Base-by-base conservation (phyloP, 148 eudicot genomes). In the Rhododendron kiyosumense region DNA sequence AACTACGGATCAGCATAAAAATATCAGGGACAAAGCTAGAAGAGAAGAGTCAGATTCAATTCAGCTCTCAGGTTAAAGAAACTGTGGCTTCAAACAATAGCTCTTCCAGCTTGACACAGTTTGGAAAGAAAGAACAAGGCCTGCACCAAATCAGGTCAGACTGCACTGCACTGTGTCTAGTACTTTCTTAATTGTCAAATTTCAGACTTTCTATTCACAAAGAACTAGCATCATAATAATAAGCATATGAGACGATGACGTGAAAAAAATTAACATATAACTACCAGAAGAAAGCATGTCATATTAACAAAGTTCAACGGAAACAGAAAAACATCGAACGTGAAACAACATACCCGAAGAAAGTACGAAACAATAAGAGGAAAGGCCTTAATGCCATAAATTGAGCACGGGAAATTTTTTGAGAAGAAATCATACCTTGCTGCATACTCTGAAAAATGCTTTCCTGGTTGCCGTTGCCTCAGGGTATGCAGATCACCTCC, bases 401-500 rank as follows among this genome's bases (percentile, higher is more conserved):
- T 14, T 30, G 76, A 71, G 76, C 32, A 26, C 48, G 3, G 67
- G 2, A 10, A 73, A 71, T 52, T 20, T 51, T 75, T 74, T 7
- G 48, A 67, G 69, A 13, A 71, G 69, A 26, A 32, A 75, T 13
- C 92, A 85, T 91, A 96, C 99, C 99, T 86, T 85, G 98, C 96
- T 20, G 99, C 99, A 86, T 94, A 94, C 88, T 96, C 99, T 0
- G 99, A 94, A 83, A 96, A 96, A 90, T 94, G 96, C 81, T 92
- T 96, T 57, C 99, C 96, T 1, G 98, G 98, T 90, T 96, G 99
- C 22, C 94, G 85, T 67, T 96, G 98, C 91, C 99, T 93, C 90
- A 96, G 84, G 76, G 95, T 93, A 59, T 96, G 99, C 87, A 96
- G 89, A 90, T 96, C 98, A 43, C 98, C 98, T 28, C 98, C 98